Evolutionary conservation across 352 stramenopile genomes (phyloP), one percentile per base, ranked within the genome.

Genomic region (Pseudoperonospora humuli): DNA sequence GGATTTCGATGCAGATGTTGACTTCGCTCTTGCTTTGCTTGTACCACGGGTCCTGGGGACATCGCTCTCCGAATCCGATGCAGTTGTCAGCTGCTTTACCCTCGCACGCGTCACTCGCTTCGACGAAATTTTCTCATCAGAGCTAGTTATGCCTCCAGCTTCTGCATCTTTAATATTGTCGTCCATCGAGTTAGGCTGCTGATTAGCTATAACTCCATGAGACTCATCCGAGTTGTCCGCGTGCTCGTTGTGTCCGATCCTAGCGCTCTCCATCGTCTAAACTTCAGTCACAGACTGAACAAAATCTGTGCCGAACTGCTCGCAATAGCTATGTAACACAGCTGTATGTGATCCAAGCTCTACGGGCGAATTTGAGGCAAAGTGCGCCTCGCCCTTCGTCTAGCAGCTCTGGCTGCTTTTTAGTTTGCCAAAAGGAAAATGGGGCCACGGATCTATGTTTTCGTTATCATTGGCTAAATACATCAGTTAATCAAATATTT

Each of bases 391-490:
- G 10, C 15, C 24, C 47, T 37, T 41, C 20, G 49, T 38, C 42
- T 31, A 25, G 7, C 26, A 55, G 31, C 45, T 45, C 11, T 42
- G 24, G 31, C 46, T 53, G 27, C 36, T 26, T 58, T 62, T 57
- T 54, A 58, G 49, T 54, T 28, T 54, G 47, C 25, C 11, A n/a
- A 54, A 57, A 45, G 33, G 34, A 62, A 53, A 52, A 54, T n/a
- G 11, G 24, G 28, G 6, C 23, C 21, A 15, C 13, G 28, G 10
- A 33, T 3, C 10, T 32, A 36, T 62, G 54, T 62, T 54, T n/a
- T n/a, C n/a, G n/a, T n/a, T n/a, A n/a, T n/a, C n/a, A n/a, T n/a
- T n/a, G n/a, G n/a, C n/a, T n/a, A n/a, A n/a, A n/a, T n/a, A n/a
- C n/a, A n/a, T n/a, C n/a, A n/a, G n/a, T n/a, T n/a, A n/a, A n/a